Conservation (phyloP, 1,284 basidiomycete genomes). For the Trichosporon inkin region DNA sequence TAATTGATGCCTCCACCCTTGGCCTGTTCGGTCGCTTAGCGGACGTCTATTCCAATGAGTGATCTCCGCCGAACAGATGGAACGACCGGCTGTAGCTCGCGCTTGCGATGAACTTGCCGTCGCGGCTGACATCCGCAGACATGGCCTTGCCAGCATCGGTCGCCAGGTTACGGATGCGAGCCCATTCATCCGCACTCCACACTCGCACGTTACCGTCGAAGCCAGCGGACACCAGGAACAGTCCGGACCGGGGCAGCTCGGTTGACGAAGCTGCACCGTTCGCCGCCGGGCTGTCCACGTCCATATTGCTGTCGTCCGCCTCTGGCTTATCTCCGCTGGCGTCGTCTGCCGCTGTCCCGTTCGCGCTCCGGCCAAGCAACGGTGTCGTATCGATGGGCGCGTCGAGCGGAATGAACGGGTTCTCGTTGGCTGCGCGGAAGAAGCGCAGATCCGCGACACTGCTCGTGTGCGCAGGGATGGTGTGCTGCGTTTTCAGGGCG, state of each 20-base stretch:
- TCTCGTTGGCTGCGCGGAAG: slow-evolving; percentile 59
- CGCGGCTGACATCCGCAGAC: slow-evolving; percentile 84
- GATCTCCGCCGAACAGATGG: slow-evolving; percentile 76
- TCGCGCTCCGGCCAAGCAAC: slow-evolving; percentile 46
- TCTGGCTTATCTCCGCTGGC: slow-evolving; percentile 42
- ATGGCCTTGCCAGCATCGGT: slow-evolving; percentile 97
- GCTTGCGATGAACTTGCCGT: slow-evolving; percentile 78
- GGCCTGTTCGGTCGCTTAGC: not conserved
- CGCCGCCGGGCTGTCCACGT: slow-evolving; percentile 15
- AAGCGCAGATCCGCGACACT: slow-evolving; percentile 94
- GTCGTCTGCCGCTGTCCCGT: slow-evolving; percentile 29
- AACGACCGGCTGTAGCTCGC: slow-evolving; percentile 91
- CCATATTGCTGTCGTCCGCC: slow-evolving; percentile 45
- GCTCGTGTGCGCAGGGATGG: slow-evolving; percentile 91
- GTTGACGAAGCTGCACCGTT: slow-evolving; percentile 7
- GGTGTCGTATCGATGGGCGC: slow-evolving; percentile 12
- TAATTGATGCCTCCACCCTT: not conserved
- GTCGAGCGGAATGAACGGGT: slow-evolving; percentile 35
- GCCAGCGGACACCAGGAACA: slow-evolving; percentile 88
- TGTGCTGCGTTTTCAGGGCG: slow-evolving; percentile 83
- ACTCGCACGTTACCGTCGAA: slow-evolving; percentile 94
- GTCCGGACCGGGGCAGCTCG: slow-evolving; percentile 62
- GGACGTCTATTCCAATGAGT: slow-evolving; percentile 28
- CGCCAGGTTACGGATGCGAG: slow-evolving; percentile 76
- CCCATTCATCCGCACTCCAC: slow-evolving; percentile 99